Evolutionary conservation across 192 early-diverging fungal species (phyloP).

Genomic region (Coemansia brasiliensis): DNA sequence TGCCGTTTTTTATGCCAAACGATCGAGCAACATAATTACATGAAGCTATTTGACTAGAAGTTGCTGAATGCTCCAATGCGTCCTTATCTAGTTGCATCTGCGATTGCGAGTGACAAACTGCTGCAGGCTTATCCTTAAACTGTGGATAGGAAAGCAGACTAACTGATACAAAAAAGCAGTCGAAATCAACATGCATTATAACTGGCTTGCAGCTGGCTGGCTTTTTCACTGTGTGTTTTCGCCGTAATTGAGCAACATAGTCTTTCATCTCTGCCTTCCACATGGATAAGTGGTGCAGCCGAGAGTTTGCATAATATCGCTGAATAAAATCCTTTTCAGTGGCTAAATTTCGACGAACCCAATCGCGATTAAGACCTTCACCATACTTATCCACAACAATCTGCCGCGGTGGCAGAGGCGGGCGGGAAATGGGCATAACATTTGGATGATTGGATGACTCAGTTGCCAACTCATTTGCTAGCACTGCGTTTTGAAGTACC

Average conservation of each 20-base stretch:
- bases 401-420: not conserved
- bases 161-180: conserved; percentile 92
- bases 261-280: conserved; percentile 85
- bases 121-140: conserved; percentile 67
- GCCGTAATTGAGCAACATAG: conserved; percentile 32
- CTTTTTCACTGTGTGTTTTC: not conserved
- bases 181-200: conserved; percentile 88
- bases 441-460: not conserved
- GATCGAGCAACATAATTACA: conserved; percentile 85
- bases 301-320: conserved; percentile 65
- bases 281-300: conserved; percentile 73
- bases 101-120: conserved; percentile 62
- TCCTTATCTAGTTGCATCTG: conserved; percentile 16
- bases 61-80: conserved; percentile 1
- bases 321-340: conserved; percentile 59
- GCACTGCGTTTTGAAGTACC: not conserved
- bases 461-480: not conserved
- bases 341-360: conserved; percentile 45
- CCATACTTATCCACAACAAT: conserved; percentile 33
- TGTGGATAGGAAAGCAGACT: conserved; percentile 69
- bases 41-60: conserved; percentile 70
- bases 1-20: conserved; percentile 78
- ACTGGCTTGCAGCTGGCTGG: conserved; percentile 11
- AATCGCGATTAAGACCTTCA: conserved; percentile 37
- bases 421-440: not conserved